Evolutionary conservation across 495 filamentous ascomycete genomes (phyloP).

Genomic region (Hypoxylon rickii): DNA sequence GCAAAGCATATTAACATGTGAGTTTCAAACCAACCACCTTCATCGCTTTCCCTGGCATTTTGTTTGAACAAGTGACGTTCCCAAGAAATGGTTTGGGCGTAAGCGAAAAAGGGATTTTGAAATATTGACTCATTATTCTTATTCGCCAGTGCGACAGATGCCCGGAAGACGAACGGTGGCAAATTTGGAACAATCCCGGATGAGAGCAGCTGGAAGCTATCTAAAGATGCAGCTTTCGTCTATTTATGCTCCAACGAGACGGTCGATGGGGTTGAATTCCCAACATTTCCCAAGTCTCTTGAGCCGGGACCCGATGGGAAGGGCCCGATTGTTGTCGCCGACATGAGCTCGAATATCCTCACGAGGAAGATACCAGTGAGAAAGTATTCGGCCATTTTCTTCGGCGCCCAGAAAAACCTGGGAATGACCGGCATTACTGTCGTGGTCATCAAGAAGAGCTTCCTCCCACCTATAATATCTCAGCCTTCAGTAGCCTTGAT

Average conservation of each 20-base stretch:
- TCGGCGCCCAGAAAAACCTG: neutral
- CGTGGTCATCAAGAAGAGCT: neutral
- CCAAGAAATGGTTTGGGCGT: too few relatives aligned
- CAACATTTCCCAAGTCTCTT: constrained; percentile 61
- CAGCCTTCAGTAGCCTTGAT: neutral
- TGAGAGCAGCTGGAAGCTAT: constrained; percentile 77
- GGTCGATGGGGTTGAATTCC: constrained; percentile 94
- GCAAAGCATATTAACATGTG: too few relatives aligned
- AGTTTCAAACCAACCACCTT: too few relatives aligned
- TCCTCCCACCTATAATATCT: neutral
- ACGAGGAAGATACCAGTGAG: neutral
- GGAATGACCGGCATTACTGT: neutral
- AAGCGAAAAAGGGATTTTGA: too few relatives aligned
- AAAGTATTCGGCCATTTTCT: neutral
- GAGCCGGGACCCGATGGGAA: neutral
- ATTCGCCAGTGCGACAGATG: too few relatives aligned
- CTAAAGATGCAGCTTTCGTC: constrained; percentile 74
- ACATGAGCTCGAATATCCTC: neutral
- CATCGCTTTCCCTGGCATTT: too few relatives aligned
- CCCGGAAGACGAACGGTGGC: constrained; percentile 70
- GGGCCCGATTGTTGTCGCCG: neutral
- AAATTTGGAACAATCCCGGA: constrained; percentile 87
- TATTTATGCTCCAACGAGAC: constrained; percentile 97
- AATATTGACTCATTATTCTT: too few relatives aligned
- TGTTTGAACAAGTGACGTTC: too few relatives aligned